Conservation (phyloP, 441 rosid genomes). For the Pelargonium cotyledonis region DNA sequence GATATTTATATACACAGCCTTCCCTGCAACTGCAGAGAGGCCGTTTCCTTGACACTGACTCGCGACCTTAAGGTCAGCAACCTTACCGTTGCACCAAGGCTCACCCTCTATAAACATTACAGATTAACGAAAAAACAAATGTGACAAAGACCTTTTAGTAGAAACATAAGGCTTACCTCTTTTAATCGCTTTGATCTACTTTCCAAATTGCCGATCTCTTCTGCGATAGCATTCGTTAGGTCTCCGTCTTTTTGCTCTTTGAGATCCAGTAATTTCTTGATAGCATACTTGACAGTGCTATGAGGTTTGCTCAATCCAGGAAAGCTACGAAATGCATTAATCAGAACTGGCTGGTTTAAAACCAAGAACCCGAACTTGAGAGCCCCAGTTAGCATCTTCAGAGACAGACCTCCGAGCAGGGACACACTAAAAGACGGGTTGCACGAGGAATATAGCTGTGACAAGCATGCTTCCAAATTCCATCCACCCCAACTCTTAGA, state of each 20-base stretch:
- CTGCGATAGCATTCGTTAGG: conserved; percentile 42
- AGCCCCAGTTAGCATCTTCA: conserved; percentile 66
- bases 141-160: not conserved
- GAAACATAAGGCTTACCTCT: conserved; percentile 47
- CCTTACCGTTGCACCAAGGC: no score
- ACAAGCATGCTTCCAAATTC: conserved; percentile 48
- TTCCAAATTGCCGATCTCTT: conserved; percentile 42
- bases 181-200: conserved; percentile 60
- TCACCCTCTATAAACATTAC: no score
- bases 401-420: conserved; percentile 72
- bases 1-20: no score
- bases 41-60: no score
- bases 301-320: conserved; percentile 91
- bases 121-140: not conserved
- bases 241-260: conserved; percentile 45
- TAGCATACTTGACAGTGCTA: conserved; percentile 65
- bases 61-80: no score
- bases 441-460: conserved; percentile 40
- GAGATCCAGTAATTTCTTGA: conserved; percentile 66
- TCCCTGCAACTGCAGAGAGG: no score
- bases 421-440: conserved; percentile 48
- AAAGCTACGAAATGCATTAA: conserved; percentile 57
- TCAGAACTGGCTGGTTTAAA: conserved; percentile 40
- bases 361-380: conserved; percentile 62
- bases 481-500: conserved; percentile 41